These are phyloP conservation scores for Dunaliella sp. DNA, from an alignment of 139 green algal genomes.

Conservation along the genomic window DNA sequence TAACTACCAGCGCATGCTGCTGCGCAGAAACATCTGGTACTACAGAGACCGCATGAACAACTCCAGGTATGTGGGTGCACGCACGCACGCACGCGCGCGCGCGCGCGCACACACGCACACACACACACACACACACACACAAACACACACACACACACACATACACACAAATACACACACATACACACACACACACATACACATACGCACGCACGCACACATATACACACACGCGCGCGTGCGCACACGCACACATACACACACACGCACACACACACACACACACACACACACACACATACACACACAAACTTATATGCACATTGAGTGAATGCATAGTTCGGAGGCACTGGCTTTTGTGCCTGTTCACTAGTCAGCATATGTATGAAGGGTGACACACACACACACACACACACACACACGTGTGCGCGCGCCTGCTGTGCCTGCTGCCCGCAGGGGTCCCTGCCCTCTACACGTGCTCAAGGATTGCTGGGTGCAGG, in stretches of 20 bases:
- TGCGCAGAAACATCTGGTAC: slow-evolving; percentile 88
- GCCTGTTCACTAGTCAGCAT: too few species aligned
- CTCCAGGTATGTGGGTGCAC: slow-evolving; percentile 2
- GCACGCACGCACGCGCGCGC: neutral
- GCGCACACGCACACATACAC: neutral
- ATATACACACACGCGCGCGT: neutral
- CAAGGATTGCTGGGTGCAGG: slow-evolving; percentile 78
- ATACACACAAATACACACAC: neutral
- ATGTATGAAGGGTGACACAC: too few species aligned
- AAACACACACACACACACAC: neutral
- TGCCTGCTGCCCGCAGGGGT: slow-evolving; percentile 54
- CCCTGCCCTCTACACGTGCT: slow-evolving; percentile 83
- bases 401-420: neutral
- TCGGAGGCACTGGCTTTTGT: too few species aligned
- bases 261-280: neutral
- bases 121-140: neutral
- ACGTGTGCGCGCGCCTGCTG: neutral
- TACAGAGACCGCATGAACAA: slow-evolving; percentile 44
- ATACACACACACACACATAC: neutral
- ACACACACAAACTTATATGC: neutral
- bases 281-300: neutral
- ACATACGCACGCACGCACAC: neutral
- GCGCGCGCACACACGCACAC: neutral
- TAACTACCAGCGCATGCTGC: slow-evolving; percentile 77
- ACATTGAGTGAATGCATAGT: too few species aligned